These are phyloP conservation scores for Malassezia japonica DNA, from an alignment of 1,284 basidiomycete genomes.

Conservation along the genomic window DNA sequence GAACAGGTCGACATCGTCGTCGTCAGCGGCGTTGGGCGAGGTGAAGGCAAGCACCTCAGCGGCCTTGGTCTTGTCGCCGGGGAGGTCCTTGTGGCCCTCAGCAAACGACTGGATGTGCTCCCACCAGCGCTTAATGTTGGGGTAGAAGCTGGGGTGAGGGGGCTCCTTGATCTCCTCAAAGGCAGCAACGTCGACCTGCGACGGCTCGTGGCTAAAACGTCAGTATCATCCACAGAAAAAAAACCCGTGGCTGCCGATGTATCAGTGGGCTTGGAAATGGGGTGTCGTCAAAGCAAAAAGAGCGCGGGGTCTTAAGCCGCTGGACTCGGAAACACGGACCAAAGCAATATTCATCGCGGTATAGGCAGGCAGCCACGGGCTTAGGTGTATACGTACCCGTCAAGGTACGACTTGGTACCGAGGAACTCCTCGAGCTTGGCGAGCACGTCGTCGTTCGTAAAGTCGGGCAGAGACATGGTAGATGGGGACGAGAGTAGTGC, in stretches of 20 bases:
- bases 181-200: slow-evolving; percentile 91
- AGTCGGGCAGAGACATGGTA: slow-evolving; percentile 47
- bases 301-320: slow-evolving; percentile 49
- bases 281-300: slow-evolving; percentile 46
- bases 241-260: background rate
- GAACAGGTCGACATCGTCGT: slow-evolving; percentile 87
- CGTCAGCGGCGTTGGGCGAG: slow-evolving; percentile 55
- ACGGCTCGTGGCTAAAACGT: slow-evolving; percentile 68
- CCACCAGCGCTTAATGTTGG: slow-evolving; percentile 85
- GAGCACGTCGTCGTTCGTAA: slow-evolving; percentile 35
- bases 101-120: slow-evolving; percentile 50
- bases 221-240: background rate
- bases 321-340: slow-evolving; percentile 50
- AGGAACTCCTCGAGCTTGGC: slow-evolving; percentile 39
- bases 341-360: slow-evolving; percentile 47
- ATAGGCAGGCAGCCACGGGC: slow-evolving; percentile 4
- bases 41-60: slow-evolving; percentile 26
- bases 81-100: slow-evolving; percentile 41
- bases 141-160: slow-evolving; percentile 56
- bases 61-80: slow-evolving; percentile 45
- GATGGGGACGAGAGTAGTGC: background rate
- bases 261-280: slow-evolving; percentile 44
- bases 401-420: slow-evolving; percentile 42
- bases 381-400: slow-evolving; percentile 36
- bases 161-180: slow-evolving; percentile 67